Conservation (phyloP, 75 land plant genomes). For the Picea sitchensis region DNA sequence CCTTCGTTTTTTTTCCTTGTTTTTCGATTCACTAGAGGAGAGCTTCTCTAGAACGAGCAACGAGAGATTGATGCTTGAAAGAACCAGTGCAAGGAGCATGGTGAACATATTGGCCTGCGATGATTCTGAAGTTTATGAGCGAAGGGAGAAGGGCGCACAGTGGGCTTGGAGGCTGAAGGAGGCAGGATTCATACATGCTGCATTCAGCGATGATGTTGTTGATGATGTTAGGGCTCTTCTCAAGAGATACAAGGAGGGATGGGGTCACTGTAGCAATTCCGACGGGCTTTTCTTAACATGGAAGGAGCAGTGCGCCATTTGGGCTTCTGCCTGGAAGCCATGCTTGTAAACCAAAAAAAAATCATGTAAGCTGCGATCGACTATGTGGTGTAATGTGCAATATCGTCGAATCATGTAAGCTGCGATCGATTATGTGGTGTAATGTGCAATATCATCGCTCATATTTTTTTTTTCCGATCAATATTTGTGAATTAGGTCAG, state of each 20-base stretch:
- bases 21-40: constrained; percentile 84
- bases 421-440: too few relatives aligned
- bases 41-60: constrained; percentile 76
- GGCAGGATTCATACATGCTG: constrained; percentile 45
- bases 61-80: constrained; percentile 82
- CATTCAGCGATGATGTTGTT: constrained; percentile 83
- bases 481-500: too few relatives aligned
- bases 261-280: constrained; percentile 43
- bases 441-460: too few relatives aligned
- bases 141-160: constrained; percentile 55
- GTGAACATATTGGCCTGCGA: constrained; percentile 71
- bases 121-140: constrained; percentile 41
- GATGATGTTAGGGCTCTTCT: constrained; percentile 92
- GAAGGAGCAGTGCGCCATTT: constrained; percentile 90
- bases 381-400: too few relatives aligned
- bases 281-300: constrained; percentile 68
- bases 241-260: constrained; percentile 88
- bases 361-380: too few relatives aligned
- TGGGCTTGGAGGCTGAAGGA: constrained; percentile 59
- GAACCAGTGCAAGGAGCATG: constrained; percentile 67
- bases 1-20: constrained; percentile 63
- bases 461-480: too few relatives aligned
- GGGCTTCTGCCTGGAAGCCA: constrained; percentile 88
- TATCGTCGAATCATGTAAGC: too few relatives aligned
- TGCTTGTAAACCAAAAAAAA: too few relatives aligned